These are phyloP conservation scores for Diaporthe citriasiana DNA, from an alignment of 2,329 filamentous ascomycete species.

Conservation along the genomic window DNA sequence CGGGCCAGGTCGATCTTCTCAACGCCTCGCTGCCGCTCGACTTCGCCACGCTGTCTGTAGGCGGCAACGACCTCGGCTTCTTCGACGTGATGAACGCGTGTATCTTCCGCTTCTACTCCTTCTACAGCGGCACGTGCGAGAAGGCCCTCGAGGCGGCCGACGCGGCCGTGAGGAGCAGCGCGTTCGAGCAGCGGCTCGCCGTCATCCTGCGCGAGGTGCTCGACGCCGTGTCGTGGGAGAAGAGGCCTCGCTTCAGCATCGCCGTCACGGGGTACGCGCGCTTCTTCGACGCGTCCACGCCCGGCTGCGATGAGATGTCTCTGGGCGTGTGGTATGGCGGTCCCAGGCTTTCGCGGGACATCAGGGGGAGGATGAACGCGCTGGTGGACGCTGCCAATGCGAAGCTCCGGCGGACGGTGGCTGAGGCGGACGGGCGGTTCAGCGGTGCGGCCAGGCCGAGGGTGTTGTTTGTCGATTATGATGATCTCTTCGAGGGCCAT, in stretches of 20 bases:
- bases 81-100: slow-evolving; percentile 65
- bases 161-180: slow-evolving; percentile 51
- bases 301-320: slow-evolving; percentile 59
- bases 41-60: slow-evolving; percentile 62
- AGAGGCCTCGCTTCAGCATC: slow-evolving; percentile 57
- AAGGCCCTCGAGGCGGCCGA: slow-evolving; percentile 55
- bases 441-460: slow-evolving; percentile 47
- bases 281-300: slow-evolving; percentile 62
- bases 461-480: slow-evolving; percentile 62
- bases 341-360: slow-evolving; percentile 56
- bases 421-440: slow-evolving; percentile 56
- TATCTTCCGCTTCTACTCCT: slow-evolving; percentile 64
- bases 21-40: slow-evolving; percentile 55
- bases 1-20: slow-evolving; percentile 59
- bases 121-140: slow-evolving; percentile 62
- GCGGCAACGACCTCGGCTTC: slow-evolving; percentile 65
- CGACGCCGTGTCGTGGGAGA: slow-evolving; percentile 60
- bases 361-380: slow-evolving; percentile 59
- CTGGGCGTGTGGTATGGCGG: slow-evolving; percentile 62
- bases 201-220: slow-evolving; percentile 60
- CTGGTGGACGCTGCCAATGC: slow-evolving; percentile 59
- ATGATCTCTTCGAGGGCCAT: slow-evolving; percentile 59
- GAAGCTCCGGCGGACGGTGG: slow-evolving; percentile 55
- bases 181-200: slow-evolving; percentile 57
- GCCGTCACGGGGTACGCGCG: slow-evolving; percentile 63